These are phyloP conservation scores for Fraxinus paxiana DNA, from an alignment of 305 asterid species.

Conservation along the genomic window DNA sequence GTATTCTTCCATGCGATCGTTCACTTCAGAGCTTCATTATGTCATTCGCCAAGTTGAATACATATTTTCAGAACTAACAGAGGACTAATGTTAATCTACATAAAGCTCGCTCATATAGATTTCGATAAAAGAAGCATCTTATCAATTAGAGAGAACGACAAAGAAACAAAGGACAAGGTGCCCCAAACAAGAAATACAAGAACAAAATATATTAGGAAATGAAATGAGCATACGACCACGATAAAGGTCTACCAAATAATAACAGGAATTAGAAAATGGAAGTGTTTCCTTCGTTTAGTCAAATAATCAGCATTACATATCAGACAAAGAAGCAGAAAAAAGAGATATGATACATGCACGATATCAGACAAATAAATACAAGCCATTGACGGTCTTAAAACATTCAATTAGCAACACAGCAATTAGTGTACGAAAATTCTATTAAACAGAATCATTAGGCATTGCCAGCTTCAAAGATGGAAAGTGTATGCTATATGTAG, in stretches of 20 bases:
- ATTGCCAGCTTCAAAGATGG: neutral
- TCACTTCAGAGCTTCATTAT: neutral
- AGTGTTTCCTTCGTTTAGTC: neutral
- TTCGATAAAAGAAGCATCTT: neutral
- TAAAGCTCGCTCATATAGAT: neutral
- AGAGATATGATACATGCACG: neutral
- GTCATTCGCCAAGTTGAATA: neutral
- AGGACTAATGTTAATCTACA: neutral
- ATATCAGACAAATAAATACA: neutral
- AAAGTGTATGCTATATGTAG: neutral
- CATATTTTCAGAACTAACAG: neutral
- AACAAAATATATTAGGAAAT: neutral
- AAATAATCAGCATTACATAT: neutral
- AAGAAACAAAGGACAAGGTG: neutral
- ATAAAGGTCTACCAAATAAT: neutral
- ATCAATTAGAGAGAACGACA: neutral
- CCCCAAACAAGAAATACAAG: neutral
- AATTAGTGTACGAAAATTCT: neutral
- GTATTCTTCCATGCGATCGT: neutral
- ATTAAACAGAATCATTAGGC: neutral
- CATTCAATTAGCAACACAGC: neutral
- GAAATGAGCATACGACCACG: neutral
- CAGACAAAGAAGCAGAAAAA: neutral
- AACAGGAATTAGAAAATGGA: neutral
- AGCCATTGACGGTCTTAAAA: neutral